phyloP scores from a whole-genome alignment of 257 asterid species.

The Gentiana straminea region DNA sequence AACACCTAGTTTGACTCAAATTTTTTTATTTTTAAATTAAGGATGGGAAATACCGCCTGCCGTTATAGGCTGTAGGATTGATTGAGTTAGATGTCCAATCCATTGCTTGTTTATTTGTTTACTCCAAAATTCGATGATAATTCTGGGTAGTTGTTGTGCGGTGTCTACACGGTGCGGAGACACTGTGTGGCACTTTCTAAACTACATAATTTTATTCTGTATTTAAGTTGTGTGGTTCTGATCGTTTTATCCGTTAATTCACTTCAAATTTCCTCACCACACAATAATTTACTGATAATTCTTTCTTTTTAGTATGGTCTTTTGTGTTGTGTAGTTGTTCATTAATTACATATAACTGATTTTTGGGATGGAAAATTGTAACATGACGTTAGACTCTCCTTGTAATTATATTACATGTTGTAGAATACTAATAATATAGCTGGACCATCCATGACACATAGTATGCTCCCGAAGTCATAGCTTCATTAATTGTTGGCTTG shows the following conservation, averaged over 20 bases:
- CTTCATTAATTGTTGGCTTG: too few species aligned
- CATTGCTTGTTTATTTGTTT: not conserved
- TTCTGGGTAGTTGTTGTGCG: not conserved
- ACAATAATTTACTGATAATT: too few species aligned
- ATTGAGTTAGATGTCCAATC: not conserved
- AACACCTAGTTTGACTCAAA: constrained; percentile 1
- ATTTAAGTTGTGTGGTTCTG: too few species aligned
- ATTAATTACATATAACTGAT: not conserved
- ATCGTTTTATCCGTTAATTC: too few species aligned
- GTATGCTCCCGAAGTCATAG: too few species aligned
- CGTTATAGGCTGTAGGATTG: not conserved
- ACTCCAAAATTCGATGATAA: not conserved
- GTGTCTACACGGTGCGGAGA: not conserved
- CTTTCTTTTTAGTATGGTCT: not conserved
- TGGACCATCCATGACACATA: too few species aligned
- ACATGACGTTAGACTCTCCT: too few species aligned
- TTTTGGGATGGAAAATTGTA: too few species aligned
- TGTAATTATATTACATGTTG: too few species aligned
- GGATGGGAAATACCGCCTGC: not conserved
- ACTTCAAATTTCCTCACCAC: too few species aligned
- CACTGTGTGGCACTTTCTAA: not conserved
- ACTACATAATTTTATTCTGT: too few species aligned
- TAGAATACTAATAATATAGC: too few species aligned
- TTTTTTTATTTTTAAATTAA: not conserved
- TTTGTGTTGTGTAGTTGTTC: not conserved